phyloP scores from a whole-genome alignment of 2,329 filamentous ascomycete genomes.

The Aspergillus tanneri region DNA sequence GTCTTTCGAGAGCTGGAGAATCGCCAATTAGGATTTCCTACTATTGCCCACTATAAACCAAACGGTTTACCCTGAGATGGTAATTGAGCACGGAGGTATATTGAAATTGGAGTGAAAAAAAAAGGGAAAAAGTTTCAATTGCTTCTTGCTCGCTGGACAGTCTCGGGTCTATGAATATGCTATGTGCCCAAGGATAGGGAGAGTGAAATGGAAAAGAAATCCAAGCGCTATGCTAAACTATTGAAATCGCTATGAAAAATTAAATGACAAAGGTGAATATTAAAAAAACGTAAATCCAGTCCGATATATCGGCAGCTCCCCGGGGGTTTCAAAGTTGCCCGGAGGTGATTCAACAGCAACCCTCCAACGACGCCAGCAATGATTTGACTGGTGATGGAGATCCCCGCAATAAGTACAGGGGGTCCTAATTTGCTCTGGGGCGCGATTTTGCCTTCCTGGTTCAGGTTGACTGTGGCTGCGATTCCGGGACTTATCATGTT shows the following conservation, averaged over 20 bases:
- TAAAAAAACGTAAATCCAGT: constrained; percentile 26
- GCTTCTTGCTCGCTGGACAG: not conserved
- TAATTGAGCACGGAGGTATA: not conserved
- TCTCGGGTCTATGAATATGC: not conserved
- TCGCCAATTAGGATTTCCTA: constrained; percentile 31
- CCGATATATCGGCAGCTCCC: constrained; percentile 25
- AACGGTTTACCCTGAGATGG: constrained; percentile 19
- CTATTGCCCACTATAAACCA: constrained; percentile 30
- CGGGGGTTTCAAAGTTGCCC: constrained; percentile 22
- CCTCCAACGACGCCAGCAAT: constrained; percentile 27
- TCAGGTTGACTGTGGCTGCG: constrained; percentile 25
- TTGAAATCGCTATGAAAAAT: not conserved
- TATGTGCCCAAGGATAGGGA: not conserved
- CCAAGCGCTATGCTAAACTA: not conserved
- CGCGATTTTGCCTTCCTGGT: constrained; percentile 7
- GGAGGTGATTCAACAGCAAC: constrained; percentile 26
- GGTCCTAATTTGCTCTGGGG: constrained; percentile 2
- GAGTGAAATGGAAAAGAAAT: not conserved
- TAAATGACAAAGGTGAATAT: not conserved
- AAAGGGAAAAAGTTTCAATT: not conserved
- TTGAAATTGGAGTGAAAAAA: not conserved
- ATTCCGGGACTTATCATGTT: constrained; percentile 16
- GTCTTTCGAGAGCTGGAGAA: constrained; percentile 22
- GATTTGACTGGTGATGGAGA: constrained; percentile 19
- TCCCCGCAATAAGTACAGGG: constrained; percentile 27